Evolutionary conservation across 164 flowering plant genomes (phyloP), one percentile per base, ranked within the genome.

Genomic region (Brasenia schreberi): DNA sequence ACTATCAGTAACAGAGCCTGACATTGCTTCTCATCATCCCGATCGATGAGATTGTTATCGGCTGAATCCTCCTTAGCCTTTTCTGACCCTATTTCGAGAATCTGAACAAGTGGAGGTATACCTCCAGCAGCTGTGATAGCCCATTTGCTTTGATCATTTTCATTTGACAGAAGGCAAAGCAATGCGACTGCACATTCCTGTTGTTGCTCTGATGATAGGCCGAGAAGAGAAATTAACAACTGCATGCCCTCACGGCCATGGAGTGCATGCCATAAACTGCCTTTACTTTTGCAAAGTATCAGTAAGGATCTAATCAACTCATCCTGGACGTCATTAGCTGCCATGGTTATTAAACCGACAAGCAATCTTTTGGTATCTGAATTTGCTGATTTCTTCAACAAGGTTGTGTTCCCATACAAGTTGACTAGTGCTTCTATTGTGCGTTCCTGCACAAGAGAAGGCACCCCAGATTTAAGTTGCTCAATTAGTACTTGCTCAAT

Each of bases 121-220:
- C n/a, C n/a, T n/a, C n/a, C n/a, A n/a, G n/a, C n/a, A n/a, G 99
- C 99, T 60, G 99, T 94, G 60, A 94, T 89, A 60, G 99, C 96
- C 99, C 99, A 94, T 73, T 88, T 94, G 74, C 97, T 89, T 65
- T 94, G 97, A 84, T 94, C 97, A 78, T 91, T 91, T 70, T 89
- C 97, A 73, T 85, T 76, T 39, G 96, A 89, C 44, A 94, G 72
- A 76, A 91, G 89, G 64, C 82, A 82, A 71, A 94, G 92, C 65
- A 94, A 63, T 43, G 96, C 90, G 75, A 94, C 99, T 19, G 94
- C 81, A 91, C 99, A n/a, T n/a, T n/a, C n/a, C n/a, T n/a, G n/a
- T n/a, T n/a, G n/a, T n/a, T n/a, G n/a, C n/a, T n/a, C n/a, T 49
- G 97, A 89, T 52, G 99, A 91, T 71, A 94, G 87, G 18, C 97